phyloP scores from a whole-genome alignment of 768 basidiomycete species.

The Mycena haematopus region DNA sequence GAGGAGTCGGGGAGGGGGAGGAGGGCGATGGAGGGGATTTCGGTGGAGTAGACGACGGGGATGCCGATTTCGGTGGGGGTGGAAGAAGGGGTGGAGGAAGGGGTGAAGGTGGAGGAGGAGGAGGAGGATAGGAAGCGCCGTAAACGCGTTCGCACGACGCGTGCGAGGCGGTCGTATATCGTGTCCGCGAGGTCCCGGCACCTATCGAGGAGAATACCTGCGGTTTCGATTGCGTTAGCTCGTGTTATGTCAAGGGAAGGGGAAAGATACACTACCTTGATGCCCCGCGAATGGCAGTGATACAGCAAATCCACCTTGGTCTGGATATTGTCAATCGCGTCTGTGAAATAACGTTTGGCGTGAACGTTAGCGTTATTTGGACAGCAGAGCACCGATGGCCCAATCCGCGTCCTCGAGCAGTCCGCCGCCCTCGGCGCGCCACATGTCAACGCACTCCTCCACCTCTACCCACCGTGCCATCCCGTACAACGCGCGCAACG shows the following conservation, averaged over 20 bases:
- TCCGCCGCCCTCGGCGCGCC: slow-evolving; percentile 84
- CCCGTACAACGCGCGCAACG: slow-evolving; percentile 64
- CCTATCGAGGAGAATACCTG: too few relatives aligned
- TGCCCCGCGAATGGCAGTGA: too few relatives aligned
- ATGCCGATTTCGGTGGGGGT: slow-evolving; percentile 96
- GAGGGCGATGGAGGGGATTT: slow-evolving; percentile 85
- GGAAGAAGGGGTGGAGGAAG: too few relatives aligned
- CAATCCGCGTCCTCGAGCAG: slow-evolving; percentile 88
- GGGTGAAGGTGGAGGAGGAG: slow-evolving; percentile 54
- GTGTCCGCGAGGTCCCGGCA: too few relatives aligned
- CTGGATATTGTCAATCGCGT: slow-evolving; percentile 94
- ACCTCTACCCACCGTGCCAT: slow-evolving; percentile 89
- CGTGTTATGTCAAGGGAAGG: too few relatives aligned
- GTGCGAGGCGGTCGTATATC: slow-evolving; percentile 94
- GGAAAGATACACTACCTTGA: too few relatives aligned
- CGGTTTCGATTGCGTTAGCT: too few relatives aligned
- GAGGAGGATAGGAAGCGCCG: too few relatives aligned
- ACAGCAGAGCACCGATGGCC: slow-evolving; percentile 74
- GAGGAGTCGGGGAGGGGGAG: slow-evolving; percentile 91
- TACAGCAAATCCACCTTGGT: too few relatives aligned
- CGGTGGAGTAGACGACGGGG: too few relatives aligned
- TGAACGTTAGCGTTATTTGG: too few relatives aligned
- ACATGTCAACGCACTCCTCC: slow-evolving; percentile 83
- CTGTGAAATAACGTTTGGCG: slow-evolving; percentile 40
- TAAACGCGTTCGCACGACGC: slow-evolving; percentile 82